Conservation (phyloP, 2,329 filamentous ascomycete species). For the Verticillium tricorpus region DNA sequence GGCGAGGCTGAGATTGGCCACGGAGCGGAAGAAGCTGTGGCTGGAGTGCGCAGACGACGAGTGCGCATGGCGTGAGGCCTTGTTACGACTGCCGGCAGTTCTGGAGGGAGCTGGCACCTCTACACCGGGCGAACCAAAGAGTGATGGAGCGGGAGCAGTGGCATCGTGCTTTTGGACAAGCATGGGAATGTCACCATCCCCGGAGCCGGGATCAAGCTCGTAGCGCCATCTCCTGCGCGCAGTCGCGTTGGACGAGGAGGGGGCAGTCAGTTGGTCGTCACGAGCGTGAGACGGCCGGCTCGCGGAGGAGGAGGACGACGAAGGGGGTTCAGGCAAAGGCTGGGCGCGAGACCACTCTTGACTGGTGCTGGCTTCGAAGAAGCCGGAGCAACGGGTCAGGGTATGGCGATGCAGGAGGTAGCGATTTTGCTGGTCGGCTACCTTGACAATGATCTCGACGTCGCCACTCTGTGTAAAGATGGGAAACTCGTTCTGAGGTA, state of each 20-base stretch:
- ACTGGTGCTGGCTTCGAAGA: constrained; percentile 84
- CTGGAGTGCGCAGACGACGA: constrained; percentile 37
- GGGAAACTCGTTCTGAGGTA: constrained; percentile 86
- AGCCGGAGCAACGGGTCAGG: constrained; percentile 83
- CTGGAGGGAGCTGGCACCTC: not conserved
- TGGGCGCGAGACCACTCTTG: constrained; percentile 65
- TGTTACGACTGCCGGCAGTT: constrained; percentile 45
- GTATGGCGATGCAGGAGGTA: constrained; percentile 88
- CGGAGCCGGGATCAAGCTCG: constrained; percentile 73
- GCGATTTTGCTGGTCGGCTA: constrained; percentile 67
- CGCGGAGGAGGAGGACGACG: constrained; percentile 10
- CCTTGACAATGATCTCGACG: constrained; percentile 79
- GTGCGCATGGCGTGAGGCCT: constrained; percentile 55
- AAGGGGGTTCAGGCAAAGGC: constrained; percentile 23
- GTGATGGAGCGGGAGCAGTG: constrained; percentile 27
- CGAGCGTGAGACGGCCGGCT: constrained; percentile 17
- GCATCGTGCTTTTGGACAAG: constrained; percentile 72
- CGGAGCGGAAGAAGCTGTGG: constrained; percentile 75
- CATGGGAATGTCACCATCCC: constrained; percentile 77
- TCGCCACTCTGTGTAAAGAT: constrained; percentile 87
- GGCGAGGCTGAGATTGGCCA: constrained; percentile 67
- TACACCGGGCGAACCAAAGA: constrained; percentile 44
- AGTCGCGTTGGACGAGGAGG: constrained; percentile 26
- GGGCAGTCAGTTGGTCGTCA: constrained; percentile 24
- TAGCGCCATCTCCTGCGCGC: constrained; percentile 71